These are phyloP conservation scores for Globisporangium canariense DNA, from an alignment of 352 stramenopile genomes.

Conservation along the genomic window DNA sequence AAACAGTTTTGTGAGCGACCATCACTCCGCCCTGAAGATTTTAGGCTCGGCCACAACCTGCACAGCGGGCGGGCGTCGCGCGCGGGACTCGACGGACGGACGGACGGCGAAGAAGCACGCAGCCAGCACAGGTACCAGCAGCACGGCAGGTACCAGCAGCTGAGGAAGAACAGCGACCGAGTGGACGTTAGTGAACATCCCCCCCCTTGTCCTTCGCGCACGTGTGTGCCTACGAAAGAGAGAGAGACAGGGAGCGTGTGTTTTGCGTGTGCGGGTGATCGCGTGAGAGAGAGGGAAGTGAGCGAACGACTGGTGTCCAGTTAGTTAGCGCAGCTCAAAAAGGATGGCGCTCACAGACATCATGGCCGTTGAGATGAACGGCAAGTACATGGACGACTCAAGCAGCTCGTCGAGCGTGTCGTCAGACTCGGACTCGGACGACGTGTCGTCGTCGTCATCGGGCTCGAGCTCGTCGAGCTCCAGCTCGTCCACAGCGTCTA, in stretches of 20 bases:
- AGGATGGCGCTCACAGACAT: constrained; percentile 79
- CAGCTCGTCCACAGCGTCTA: constrained; percentile 12
- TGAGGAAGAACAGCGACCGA: not conserved
- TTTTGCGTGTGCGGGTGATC: not conserved
- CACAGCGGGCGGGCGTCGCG: not conserved
- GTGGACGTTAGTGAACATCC: not conserved
- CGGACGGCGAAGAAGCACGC: not conserved
- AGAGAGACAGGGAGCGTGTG: not conserved
- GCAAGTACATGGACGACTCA: constrained; percentile 70
- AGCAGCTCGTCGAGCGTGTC: constrained; percentile 77
- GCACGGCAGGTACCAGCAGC: not conserved
- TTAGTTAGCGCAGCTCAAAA: constrained; percentile 15
- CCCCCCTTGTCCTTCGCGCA: not conserved
- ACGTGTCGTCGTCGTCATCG: constrained; percentile 34
- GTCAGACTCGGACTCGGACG: constrained; percentile 60
- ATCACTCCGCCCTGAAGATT: constrained; percentile 8
- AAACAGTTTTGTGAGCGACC: not conserved
- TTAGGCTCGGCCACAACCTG: not conserved
- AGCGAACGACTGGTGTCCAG: constrained; percentile 1
- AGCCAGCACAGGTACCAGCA: not conserved
- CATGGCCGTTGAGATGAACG: constrained; percentile 68
- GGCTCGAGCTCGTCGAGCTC: constrained; percentile 22
- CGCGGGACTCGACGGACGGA: constrained; percentile 10
- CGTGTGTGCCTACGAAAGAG: not conserved
- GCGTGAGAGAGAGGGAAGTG: not conserved